A percentile compares a stretch with the other conserved stretches of the same genome.
phyloP scores from a whole-genome alignment of 2,329 filamentous ascomycete species.

The Drechslerella dactyloides region DNA sequence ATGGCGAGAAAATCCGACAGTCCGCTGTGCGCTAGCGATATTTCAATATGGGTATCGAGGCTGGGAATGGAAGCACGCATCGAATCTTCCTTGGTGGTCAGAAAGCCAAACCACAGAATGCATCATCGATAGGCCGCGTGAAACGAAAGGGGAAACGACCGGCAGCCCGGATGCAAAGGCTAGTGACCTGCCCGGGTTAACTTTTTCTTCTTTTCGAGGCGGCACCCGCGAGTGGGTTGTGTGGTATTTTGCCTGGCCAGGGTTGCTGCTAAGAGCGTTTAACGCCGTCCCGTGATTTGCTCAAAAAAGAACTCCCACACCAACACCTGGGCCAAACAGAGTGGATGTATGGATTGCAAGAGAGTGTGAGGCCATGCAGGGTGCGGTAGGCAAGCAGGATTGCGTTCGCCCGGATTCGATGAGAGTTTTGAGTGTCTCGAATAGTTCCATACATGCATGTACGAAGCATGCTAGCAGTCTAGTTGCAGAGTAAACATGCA shows the following conservation, averaged over 20 bases:
- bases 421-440: neutral
- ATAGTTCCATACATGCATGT: too few relatives aligned
- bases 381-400: neutral
- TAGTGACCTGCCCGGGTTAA: neutral
- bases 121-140: neutral
- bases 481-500: too few relatives aligned
- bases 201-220: too few relatives aligned
- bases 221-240: constrained; percentile 40
- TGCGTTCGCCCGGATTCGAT: neutral
- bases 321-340: constrained; percentile 1
- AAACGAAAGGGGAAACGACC: constrained; percentile 1
- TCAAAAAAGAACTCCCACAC: constrained; percentile 49
- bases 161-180: constrained; percentile 1
- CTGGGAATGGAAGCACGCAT: neutral
- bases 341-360: neutral
- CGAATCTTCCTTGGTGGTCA: neutral
- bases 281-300: constrained; percentile 51
- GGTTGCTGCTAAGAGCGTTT: constrained; percentile 46
- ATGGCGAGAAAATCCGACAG: too few relatives aligned
- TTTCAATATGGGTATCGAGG: neutral
- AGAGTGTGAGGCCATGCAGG: neutral
- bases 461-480: too few relatives aligned
- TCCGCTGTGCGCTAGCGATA: too few relatives aligned
- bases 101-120: neutral
- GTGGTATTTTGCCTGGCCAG: constrained; percentile 49